Evolutionary conservation across 2,329 filamentous ascomycete genomes (phyloP), one percentile per base, ranked within the genome.

Genomic region (Colletotrichum sojae): DNA sequence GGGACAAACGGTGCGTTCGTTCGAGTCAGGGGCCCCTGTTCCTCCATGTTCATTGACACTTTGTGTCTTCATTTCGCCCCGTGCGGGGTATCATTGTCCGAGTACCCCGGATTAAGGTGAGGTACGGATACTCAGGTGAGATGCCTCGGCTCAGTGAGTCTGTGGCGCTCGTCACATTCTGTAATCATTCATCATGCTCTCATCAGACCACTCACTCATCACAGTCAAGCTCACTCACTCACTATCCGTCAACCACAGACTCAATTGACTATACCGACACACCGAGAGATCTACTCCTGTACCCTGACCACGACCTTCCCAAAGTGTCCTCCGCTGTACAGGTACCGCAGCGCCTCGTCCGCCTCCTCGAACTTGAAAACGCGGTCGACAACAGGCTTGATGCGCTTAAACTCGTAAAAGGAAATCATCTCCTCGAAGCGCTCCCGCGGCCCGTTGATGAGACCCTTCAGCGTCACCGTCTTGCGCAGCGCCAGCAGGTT

Each of bases 371-470:
- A 84, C 20, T 58, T 73, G 72, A 88, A 88, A 4, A 82, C 79
- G 72, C 76, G 79, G 72, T 84, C 82, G 46, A 89, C 79, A 1
- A 88, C 81, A 4, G 86, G 85, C 57, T 75, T 78, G 48, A 88
- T 84, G 69, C 75, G 59, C 66, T 84, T 78, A 54, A 77, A 74
- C 67, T 82, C 79, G 71, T 86, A 86, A 53, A 85, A 84, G 39
- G 54, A 64, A 45, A 84, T 71, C 85, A 89, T 87, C 77, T 89
- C 87, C 76, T 87, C 84, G 66, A 89, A 84, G 49, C 82, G 77
- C 55, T 84, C 82, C 63, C 78, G 75, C 10, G 90, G 89, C 0
- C 90, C 90, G 75, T 91, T 91, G 31, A 91, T 73, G 6, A 92
- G 85, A 0, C 90, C 83, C 73, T 83, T 83, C 58, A 86, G 75